Evolutionary conservation across 1,284 basidiomycete genomes (phyloP), one percentile per base, ranked within the genome.

Genomic region (Leccinum subfulvum): DNA sequence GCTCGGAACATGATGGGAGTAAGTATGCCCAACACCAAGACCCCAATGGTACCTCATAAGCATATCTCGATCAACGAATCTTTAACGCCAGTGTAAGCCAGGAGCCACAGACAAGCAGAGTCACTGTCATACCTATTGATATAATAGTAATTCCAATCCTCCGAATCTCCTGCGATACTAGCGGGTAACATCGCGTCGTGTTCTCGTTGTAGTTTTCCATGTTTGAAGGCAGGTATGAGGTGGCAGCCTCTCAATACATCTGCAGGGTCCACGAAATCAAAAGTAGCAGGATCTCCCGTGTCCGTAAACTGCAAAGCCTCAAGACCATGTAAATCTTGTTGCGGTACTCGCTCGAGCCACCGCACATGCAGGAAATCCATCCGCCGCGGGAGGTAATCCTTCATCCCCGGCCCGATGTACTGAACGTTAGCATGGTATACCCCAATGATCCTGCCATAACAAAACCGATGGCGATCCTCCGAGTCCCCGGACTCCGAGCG

Each of bases 1-100:
- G 26, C 26, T 28, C 21, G 23, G 13, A 0, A 26, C 23, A 0
- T 53, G 51, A 13, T 84, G 54, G 14, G 51, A 30, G 0, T 53
- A 53, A 0, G 47, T 23, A 8, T 60, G 62, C 11, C 62, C 41
- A 3, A 64, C 37, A 0, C 62, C 62, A n/a, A 64, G 56, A 8
- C 64, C 62, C 51, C 51, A 53, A 1, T 53, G 57, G 4, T 60
- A 65, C 7, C 30, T 51, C 18, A 65, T 54, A 7, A 60, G 2
- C 47, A 65, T 63, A 6, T 65, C 64, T 9, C 58, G 10, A 51
- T 65, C 64, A 10, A 60, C 62, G 51, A 65, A 65, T 21, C 62
- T 65, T 21, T 6, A 49, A 51, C 21, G 21, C 21, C 0, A 23
- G 21, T 49, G 13, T 49, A 21, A 28, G 21, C 18, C 14, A 0